Base-by-base conservation (phyloP, 192 early-diverging fungal species). In the Coemansia sp. region DNA sequence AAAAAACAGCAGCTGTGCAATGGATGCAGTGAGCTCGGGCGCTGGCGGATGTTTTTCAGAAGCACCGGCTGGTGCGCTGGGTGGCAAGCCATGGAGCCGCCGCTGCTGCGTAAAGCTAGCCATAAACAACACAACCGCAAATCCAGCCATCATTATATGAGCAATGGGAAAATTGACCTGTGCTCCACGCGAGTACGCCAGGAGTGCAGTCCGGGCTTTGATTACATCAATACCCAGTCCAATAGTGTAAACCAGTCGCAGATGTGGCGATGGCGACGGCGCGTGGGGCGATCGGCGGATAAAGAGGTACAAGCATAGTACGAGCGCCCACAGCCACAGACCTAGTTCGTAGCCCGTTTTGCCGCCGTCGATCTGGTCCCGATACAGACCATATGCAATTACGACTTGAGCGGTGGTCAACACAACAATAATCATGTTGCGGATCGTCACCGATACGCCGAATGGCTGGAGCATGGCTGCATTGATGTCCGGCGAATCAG, bases 1-100 rank as follows among this genome's bases (percentile, higher is more conserved):
- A 32, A 87, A 88, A 48, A 83, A 82, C 43, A 90, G 59, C 9
- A 65, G 65, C 49, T 87, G 88, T n/a, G 86, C 61, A 20, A 85
- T 57, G 35, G 84, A 85, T 26, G 88, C 83, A 2, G 71, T 83
- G 32, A 45, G 59, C 54, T 89, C 85, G 3, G 88, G 88, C n/a
- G 72, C 68, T 11, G 66, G 66, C 52, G 77, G 77, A 4, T 62
- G 59, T 10, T 37, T 57, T 2, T 54, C 58, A 0, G 68, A 52
- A 0, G 58, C 37, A 19, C 65, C 62, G 13, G 59, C 54, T 2
- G 68, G 71, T 26, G 68, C 29, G 56, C 68, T 43, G 9, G 72
- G 56, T 2, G 68, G 66, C 37, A 70, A 47, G 11, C 77, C 77
- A 37, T 80, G 77, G 4, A 68, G 62, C n/a, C 77, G 64, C 4